Conservation (phyloP, 1,139 yeast genomes). For the Wickerhamomyces sp. region DNA sequence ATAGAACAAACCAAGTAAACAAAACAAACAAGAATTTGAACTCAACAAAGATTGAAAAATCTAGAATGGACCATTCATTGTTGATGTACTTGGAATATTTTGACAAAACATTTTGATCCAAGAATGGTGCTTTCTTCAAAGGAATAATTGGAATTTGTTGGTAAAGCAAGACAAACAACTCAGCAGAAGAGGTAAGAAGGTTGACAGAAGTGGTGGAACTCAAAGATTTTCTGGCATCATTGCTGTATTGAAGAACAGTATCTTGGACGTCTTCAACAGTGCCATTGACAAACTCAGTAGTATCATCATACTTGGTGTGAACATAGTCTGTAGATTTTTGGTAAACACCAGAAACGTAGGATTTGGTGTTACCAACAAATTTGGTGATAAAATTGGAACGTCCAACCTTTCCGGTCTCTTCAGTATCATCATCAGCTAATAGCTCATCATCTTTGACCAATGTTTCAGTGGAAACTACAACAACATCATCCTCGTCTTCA, state of each 20-base stretch:
- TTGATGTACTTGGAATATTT: slow-evolving; percentile 16
- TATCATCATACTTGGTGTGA: slow-evolving; percentile 15
- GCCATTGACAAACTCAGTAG: slow-evolving; percentile 21
- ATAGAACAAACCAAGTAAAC: slow-evolving; percentile 26
- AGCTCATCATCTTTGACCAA: slow-evolving; percentile 6
- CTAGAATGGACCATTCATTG: slow-evolving; percentile 13
- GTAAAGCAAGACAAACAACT: slow-evolving; percentile 11
- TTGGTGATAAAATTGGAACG: slow-evolving; percentile 10
- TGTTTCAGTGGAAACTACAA: slow-evolving; percentile 7
- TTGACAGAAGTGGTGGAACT: slow-evolving; percentile 20
- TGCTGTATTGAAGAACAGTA: slow-evolving; percentile 5
- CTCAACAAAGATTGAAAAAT: slow-evolving; percentile 13
- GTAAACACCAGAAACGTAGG: slow-evolving; percentile 8
- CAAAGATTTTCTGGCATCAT: slow-evolving; percentile 13
- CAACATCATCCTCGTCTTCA: slow-evolving; percentile 8
- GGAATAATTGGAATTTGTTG: slow-evolving; percentile 14
- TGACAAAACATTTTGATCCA: slow-evolving; percentile 19
- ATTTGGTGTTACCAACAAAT: slow-evolving; percentile 14
- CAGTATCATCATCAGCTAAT: slow-evolving; percentile 11
- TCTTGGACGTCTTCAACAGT: slow-evolving; percentile 17
- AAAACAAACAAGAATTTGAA: slow-evolving; percentile 26
- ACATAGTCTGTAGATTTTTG: background rate
- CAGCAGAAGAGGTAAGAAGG: slow-evolving; percentile 10
- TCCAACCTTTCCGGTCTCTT: slow-evolving; percentile 11
- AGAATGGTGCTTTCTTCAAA: slow-evolving; percentile 14